Base-by-base conservation (phyloP, 2,329 filamentous ascomycete species). In the Cadophora malorum region DNA sequence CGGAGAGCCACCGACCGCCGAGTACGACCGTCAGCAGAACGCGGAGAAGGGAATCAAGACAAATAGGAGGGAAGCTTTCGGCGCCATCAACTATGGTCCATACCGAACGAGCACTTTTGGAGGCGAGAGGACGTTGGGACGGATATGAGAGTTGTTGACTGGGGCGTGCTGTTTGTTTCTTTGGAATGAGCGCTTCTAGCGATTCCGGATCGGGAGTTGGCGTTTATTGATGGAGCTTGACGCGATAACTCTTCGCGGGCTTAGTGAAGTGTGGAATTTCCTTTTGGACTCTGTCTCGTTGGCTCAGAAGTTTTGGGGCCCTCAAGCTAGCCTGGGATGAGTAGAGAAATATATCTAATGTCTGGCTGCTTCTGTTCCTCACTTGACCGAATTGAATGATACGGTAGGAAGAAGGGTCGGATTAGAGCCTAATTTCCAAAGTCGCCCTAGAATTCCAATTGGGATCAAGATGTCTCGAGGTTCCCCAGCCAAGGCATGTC, bases 1-100 rank as follows among this genome's bases (percentile, higher is more conserved):
- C 8, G 69, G 70, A 25, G 71, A 73, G 50, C 70, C 71, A 19
- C 69, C 71, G 1, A 71, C 71, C 14, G 70, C 69, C 1, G 67
- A 65, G 10, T 71, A 68, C 49, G 70, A 72, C 16, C 59, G 69
- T 19, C 56, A 73, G 49, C 69, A 73, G 50, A 64, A 60, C 8
- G 63, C 53, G 16, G 58, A 70, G 58, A 63, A 65, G 50, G 59
- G 63, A 25, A 60, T 64, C 1, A 69, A 68, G 66, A 68, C 64
- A 4, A 65, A 33, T 53, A 66, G 67, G 45, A 64, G 47, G n/a
- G 64, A 68, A 38, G 68, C 67, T 1, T 70, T 70, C 56, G 69
- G 68, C 0, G 65, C 65, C 3, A 31, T 69, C 16, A 69, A 72
- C 52, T 70, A 72, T 66, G 70, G 70, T 1, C 69, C 67, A n/a